Evolutionary conservation across 257 asterid species (phyloP), one percentile per base, ranked within the genome.

Genomic region (Solanum arcanum): DNA sequence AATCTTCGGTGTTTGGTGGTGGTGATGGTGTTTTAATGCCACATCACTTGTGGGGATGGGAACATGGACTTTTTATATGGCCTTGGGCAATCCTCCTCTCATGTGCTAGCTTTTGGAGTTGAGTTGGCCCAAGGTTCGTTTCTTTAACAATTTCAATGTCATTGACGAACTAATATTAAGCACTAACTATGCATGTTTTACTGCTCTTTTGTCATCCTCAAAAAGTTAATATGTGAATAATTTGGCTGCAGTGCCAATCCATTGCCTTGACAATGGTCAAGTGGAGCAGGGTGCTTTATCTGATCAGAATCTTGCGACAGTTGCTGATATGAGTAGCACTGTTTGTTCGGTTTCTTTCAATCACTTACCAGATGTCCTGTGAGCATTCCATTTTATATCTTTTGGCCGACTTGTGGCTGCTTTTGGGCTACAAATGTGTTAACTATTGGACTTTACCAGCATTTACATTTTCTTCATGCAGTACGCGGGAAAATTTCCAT

Each of bases 401-500:
- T 49, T 86, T 70, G 21, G 47, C 62, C 39, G 33, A 76, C 49
- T 72, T 73, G 23, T 72, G 75, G 83, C 44, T 64, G n/a, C 11
- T 52, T 52, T 47, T 81, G 21, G 83, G 83, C 66, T 69, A 81
- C 87, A 66, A 87, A 91, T 83, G 11, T 56, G 31, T 85, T n/a
- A 73, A 49, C 13, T 20, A 20, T 29, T 47, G 69, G 60, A 20
- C 69, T 49, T 81, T 81, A 81, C 69, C 11, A 31, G 46, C 69
- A 81, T 81, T 69, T 90, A 86, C 68, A 23, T 83, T 87, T 74
- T 70, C 74, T 27, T 85, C 52, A n/a, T 92, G 90, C 90, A 97
- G 99, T 87, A 89, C 91, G 83, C 89, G 88, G 87, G 94, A 92
- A 85, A 83, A 31, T 60, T 83, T 62, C 80, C 89, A 59, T 85